Base-by-base conservation (phyloP, 192 early-diverging fungal species). In the Paraglomus brasilianum region DNA sequence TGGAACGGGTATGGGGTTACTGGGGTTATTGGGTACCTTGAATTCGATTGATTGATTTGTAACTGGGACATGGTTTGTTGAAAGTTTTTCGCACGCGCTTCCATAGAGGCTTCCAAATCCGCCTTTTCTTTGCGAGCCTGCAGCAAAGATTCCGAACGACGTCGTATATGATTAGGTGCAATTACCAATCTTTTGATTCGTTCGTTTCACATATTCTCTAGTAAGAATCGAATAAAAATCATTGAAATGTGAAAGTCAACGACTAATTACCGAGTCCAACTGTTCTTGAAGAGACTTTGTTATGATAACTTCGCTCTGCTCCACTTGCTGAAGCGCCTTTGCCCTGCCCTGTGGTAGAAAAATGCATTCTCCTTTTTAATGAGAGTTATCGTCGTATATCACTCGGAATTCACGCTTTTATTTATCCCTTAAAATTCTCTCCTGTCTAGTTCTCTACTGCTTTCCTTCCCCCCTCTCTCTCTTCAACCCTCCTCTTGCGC, bases 241-340 rank as follows among this genome's bases (percentile, higher is more conserved):
- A 58, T 52, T 36, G 47, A 46, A 59, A 58, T 30, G 59, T 22
- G 46, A 58, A 24, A 45, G 22, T 21, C 8, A 19, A 30, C 11
- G 24, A 2, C 10, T 58, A 55, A 64, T 69, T 74, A 78, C 77
- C 71, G 74, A 73, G 17, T 78, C 57, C n/a, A 78, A 67, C 39
- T 78, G 77, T 36, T 78, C 74, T 66, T 78, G 77, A 36, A 78
- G 66, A 10, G 77, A 78, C 36, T 70, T 74, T 47, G 77, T 74
- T 61, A 78, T 78, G 61, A 71, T 73, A 30, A 74, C 60, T 52
- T 78, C 77, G 6, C 72, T 74, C 41, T 66, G 74, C 40, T 78
- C 77, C 40, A 78, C 74, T 19, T 68, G 52, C 66, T 78, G 69
- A 22, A 78, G 73, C 22, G 53, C 53, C 21, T 56, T 56, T 6